Evolutionary conservation across 495 filamentous ascomycete genomes (phyloP).

Genomic region (Penicillium turbatum): DNA sequence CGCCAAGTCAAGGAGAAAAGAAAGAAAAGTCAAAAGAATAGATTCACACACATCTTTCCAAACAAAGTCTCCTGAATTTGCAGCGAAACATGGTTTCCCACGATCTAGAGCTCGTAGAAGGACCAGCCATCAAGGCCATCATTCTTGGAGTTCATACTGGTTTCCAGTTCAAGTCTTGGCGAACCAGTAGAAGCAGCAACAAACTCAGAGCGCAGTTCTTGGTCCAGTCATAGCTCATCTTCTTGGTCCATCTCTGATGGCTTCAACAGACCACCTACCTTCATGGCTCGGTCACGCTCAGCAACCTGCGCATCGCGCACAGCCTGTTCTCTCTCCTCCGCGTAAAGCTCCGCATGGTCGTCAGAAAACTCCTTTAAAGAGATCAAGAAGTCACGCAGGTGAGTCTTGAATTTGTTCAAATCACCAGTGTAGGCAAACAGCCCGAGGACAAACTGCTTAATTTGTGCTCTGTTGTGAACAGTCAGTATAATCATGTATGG

Average conservation of each 20-base stretch:
- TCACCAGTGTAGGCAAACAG: slow-evolving; percentile 79
- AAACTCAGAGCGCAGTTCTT: slow-evolving; percentile 61
- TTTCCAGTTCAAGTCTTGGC: slow-evolving; percentile 4
- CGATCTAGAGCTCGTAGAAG: slow-evolving; percentile 35
- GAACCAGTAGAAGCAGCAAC: slow-evolving; percentile 13
- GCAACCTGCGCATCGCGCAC: slow-evolving; percentile 71
- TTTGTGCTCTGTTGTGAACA: slow-evolving; percentile 61
- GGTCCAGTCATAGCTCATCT: slow-evolving; percentile 84
- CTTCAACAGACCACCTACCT: slow-evolving; percentile 87
- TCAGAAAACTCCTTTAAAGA: slow-evolving; percentile 91
- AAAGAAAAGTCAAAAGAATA: slow-evolving; percentile 3
- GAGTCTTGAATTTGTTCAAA: slow-evolving; percentile 84
- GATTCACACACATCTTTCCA: slow-evolving; percentile 4
- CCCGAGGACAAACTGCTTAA: slow-evolving; percentile 79
- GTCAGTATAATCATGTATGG: slow-evolving; percentile 31
- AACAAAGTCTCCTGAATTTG: background rate
- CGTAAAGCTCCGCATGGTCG: slow-evolving; percentile 83
- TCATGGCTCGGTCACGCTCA: slow-evolving; percentile 82
- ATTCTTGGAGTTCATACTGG: slow-evolving; percentile 10
- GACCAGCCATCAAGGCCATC: slow-evolving; percentile 41
- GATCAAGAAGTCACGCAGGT: slow-evolving; percentile 94
- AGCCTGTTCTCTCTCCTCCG: slow-evolving; percentile 86
- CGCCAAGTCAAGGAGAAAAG: background rate
- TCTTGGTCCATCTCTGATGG: slow-evolving; percentile 87
- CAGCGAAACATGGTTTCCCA: slow-evolving; percentile 5